These are phyloP conservation scores for Eragrostis tef DNA, from an alignment of 202 grass and related monocot genomes.

Conservation along the genomic window DNA sequence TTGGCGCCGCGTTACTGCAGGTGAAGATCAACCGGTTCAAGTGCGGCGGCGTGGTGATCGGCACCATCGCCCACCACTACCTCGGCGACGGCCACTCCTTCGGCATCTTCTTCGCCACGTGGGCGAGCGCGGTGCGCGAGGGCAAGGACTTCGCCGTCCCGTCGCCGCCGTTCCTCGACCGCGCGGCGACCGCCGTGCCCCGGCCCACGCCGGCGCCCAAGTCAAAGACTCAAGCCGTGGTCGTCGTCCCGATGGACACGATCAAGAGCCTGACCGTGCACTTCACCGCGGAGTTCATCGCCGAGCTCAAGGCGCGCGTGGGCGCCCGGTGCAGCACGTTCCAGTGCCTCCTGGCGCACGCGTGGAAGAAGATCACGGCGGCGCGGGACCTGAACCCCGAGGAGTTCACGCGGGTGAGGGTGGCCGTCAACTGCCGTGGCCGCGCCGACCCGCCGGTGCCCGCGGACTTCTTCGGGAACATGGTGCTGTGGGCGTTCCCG, in stretches of 20 bases:
- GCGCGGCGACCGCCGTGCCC: not conserved
- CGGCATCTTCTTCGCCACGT: conserved; percentile 44
- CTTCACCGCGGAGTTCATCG: no score
- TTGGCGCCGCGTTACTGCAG: conserved; percentile 29
- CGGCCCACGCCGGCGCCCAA: not conserved
- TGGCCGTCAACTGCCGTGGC: no score
- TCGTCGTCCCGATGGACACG: not conserved
- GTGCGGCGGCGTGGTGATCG: conserved; percentile 57
- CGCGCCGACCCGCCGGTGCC: no score
- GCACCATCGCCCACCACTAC: conserved; percentile 35
- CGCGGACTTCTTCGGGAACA: no score
- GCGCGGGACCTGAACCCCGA: no score
- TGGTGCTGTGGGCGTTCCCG: no score
- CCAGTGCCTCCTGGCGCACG: no score
- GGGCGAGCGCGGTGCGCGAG: conserved; percentile 43
- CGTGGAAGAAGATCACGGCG: no score
- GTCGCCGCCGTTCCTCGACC: conserved; percentile 42
- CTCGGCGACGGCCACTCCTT: conserved; percentile 59
- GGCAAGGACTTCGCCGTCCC: not conserved
- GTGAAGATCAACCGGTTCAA: conserved; percentile 50
- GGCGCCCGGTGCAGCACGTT: no score
- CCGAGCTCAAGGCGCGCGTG: no score
- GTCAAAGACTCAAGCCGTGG: conserved; percentile 13
- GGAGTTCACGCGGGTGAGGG: no score
- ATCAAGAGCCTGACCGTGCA: no score